A percentile compares a stretch with the other conserved stretches of the same genome.
Conservation (phyloP, 78 protist genomes). For the Goniomonas avonlea region DNA sequence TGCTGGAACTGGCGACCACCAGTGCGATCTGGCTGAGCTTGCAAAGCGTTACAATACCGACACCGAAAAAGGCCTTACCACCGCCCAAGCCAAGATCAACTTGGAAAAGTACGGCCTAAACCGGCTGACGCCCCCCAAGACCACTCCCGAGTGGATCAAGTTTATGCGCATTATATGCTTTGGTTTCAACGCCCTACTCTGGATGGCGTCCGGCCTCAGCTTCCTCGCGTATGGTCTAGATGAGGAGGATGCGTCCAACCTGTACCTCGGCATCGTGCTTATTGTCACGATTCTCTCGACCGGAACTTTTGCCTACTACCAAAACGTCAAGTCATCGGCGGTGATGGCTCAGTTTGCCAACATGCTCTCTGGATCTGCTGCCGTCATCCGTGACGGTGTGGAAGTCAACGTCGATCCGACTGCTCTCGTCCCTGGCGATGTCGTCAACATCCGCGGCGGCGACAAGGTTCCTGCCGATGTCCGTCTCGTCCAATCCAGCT, state of each 20-base stretch:
- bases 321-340: constrained; percentile 52
- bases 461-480: constrained; percentile 65
- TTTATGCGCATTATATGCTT: background rate
- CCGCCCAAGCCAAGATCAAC: background rate
- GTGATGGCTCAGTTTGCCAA: constrained; percentile 63
- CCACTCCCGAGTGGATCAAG: constrained; percentile 37
- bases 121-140: constrained; percentile 51
- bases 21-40: background rate
- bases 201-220: constrained; percentile 54
- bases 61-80: background rate
- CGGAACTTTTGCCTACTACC: constrained; percentile 63
- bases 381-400: constrained; percentile 61
- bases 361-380: constrained; percentile 50
- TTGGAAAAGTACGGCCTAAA: constrained; percentile 44
- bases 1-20: no score
- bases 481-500: constrained; percentile 12
- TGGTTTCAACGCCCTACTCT: background rate
- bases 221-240: constrained; percentile 44
- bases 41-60: background rate
- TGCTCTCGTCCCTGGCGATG: constrained; percentile 39
- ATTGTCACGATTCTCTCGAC: constrained; percentile 67
- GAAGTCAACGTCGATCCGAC: background rate
- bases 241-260: background rate
- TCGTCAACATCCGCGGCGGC: constrained; percentile 52
- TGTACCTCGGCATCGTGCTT: constrained; percentile 61